These are phyloP conservation scores for Cladosporium austrohemisphaericum DNA, from an alignment of 2,329 filamentous ascomycete species.

Conservation along the genomic window DNA sequence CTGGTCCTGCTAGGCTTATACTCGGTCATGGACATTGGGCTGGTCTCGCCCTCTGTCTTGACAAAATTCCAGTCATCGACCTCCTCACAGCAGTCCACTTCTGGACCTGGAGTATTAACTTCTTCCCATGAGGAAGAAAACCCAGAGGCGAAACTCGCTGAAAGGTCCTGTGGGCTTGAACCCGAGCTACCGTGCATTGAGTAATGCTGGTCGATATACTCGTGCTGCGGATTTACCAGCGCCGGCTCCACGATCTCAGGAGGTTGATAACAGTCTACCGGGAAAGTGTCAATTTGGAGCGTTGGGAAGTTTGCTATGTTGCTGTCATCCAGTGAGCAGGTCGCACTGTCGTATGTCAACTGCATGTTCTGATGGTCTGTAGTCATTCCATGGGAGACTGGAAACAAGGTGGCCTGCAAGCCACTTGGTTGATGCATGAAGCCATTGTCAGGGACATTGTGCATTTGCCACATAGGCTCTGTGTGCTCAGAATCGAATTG, in stretches of 20 bases:
- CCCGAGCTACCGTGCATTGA: constrained; percentile 15
- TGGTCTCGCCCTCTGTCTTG: constrained; percentile 17
- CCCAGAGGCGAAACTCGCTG: constrained; percentile 4
- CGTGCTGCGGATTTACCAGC: constrained; percentile 23
- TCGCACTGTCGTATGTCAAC: background rate
- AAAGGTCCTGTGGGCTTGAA: constrained; percentile 6
- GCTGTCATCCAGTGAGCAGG: background rate
- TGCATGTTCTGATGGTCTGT: background rate
- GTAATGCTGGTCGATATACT: constrained; percentile 21
- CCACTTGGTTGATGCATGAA: constrained; percentile 1
- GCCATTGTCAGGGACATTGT: background rate
- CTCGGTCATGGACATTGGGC: background rate
- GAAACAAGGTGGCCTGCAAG: constrained; percentile 8
- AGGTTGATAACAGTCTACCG: background rate
- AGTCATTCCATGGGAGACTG: constrained; percentile 1
- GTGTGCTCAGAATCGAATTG: background rate
- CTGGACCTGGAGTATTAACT: background rate
- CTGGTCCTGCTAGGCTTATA: background rate
- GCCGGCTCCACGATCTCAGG: constrained; percentile 24
- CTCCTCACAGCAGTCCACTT: constrained; percentile 23
- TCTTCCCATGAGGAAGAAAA: constrained; percentile 1
- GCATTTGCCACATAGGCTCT: background rate
- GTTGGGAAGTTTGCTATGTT: background rate
- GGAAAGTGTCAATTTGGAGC: background rate
- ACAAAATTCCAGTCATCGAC: constrained; percentile 23